Evolutionary conservation across 768 basidiomycete species (phyloP).

Genomic region (Xerocomellus chrysenteron): DNA sequence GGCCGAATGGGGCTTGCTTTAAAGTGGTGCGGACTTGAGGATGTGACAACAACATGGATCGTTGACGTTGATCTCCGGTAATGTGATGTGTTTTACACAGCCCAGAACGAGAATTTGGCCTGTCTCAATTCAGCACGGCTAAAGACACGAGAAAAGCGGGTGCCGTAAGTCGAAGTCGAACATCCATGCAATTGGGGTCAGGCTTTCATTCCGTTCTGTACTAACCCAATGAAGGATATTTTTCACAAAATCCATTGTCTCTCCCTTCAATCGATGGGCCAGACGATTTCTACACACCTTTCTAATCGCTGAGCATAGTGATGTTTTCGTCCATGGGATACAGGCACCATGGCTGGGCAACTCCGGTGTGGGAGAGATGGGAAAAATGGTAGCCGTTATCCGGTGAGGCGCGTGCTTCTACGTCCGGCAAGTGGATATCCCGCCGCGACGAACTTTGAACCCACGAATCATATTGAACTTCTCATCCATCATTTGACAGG

Average conservation of each 20-base stretch:
- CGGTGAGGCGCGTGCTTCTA: constrained; percentile 22
- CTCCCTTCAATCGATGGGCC: not conserved
- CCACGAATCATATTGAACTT: constrained; percentile 17
- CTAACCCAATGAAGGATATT: constrained; percentile 17
- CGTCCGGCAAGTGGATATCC: constrained; percentile 15
- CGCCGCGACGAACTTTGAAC: constrained; percentile 8
- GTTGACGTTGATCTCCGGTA: constrained; percentile 33
- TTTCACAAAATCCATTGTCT: constrained; percentile 2
- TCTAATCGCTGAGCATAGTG: not conserved
- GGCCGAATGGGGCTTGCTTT: constrained; percentile 14
- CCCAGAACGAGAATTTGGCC: constrained; percentile 15
- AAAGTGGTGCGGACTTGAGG: constrained; percentile 23
- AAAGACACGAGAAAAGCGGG: constrained; percentile 37
- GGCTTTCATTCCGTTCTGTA: constrained; percentile 14
- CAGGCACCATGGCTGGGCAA: constrained; percentile 1
- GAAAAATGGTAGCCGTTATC: constrained; percentile 19
- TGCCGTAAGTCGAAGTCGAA: constrained; percentile 36
- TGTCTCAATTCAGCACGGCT: constrained; percentile 19
- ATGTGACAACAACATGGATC: constrained; percentile 17
- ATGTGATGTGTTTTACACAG: constrained; percentile 25
- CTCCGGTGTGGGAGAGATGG: not conserved
- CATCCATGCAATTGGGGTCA: constrained; percentile 28
- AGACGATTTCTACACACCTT: not conserved
- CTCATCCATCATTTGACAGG: constrained; percentile 12
- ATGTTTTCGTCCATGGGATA: not conserved